Evolutionary conservation across 2,329 filamentous ascomycete species (phyloP).

Genomic region (Colletotrichum filicis): DNA sequence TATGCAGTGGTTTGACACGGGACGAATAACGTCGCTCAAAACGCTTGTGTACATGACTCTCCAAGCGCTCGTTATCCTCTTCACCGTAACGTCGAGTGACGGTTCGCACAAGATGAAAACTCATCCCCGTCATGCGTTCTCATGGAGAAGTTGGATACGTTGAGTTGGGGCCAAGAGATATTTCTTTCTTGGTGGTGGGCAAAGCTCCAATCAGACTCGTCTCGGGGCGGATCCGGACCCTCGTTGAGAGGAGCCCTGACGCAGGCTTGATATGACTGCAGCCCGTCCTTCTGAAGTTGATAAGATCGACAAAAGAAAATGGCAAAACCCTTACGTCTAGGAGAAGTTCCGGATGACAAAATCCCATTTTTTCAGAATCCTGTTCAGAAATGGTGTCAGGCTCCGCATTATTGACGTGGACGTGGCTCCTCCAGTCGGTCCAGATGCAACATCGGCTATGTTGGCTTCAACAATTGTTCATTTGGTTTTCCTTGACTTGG

Average conservation of each 20-base stretch:
- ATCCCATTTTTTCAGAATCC: neutral
- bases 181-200: neutral
- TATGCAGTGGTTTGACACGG: slow-evolving; percentile 7
- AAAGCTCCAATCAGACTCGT: slow-evolving; percentile 1
- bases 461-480: neutral
- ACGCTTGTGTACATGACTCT: slow-evolving; percentile 21
- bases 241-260: neutral
- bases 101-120: neutral
- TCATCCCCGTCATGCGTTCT: neutral
- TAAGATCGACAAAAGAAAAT: neutral
- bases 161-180: neutral
- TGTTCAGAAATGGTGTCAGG: neutral
- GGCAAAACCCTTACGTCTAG: neutral
- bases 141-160: neutral
- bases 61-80: neutral
- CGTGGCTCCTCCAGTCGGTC: neutral
- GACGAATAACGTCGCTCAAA: slow-evolving; percentile 12
- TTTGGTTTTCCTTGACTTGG: slow-evolving; percentile 4
- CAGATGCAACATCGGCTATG: slow-evolving; percentile 12
- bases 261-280: slow-evolving; percentile 2
- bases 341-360: neutral
- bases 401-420: slow-evolving; percentile 10
- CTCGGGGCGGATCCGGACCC: neutral
- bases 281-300: neutral
- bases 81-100: neutral